Evolutionary conservation across 2,329 filamentous ascomycete species (phyloP), one percentile per base, ranked within the genome.

Genomic region (Exophiala phaeomuriformis): DNA sequence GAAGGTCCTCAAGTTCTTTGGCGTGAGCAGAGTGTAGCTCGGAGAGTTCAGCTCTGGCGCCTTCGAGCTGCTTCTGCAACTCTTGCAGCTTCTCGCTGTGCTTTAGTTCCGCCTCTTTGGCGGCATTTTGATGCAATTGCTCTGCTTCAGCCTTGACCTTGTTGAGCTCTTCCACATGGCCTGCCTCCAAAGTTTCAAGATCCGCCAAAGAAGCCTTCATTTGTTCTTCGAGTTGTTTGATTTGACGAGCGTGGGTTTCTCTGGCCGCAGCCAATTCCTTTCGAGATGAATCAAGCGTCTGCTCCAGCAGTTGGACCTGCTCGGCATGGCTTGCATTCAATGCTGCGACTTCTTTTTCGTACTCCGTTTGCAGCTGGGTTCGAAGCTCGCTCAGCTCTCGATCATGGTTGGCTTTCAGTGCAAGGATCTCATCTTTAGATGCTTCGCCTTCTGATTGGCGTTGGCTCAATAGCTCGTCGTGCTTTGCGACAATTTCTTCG

Each of bases 231-330:
- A 61, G 29, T 44, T 59, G 44, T 36, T 56, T 50, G 36, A 60
- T 53, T 28, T 60, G 52, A 19, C 44, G 37, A n/a, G 57, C 49
- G 45, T 61, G 59, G 6, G 30, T 51, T 37, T 56, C 35, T 42
- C 55, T 56, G n/a, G 53, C 12, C 6, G 51, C n/a, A 10, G 43
- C 28, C 1, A 48, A 8, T 28, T 68, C 64, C 45, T 68, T 64
- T 54, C 71, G 66, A 1, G 68, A 64, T 0, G 63, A 62, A 29
- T 63, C 56, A 27, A 72, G 62, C 47, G 69, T 69, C 36, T 68
- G 61, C 47, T 69, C 62, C 3, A 71, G 63, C 36, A 62, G 47
- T 42, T 69, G 63, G 28, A 72, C 53, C 45, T 69, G 67, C 10
- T 59, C 53, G 10, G 66, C 61, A 51, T 71, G 67, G 1, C 56